These are phyloP conservation scores for Sphagnum fallax DNA, from an alignment of 228 moss, liverwort and hornwort species.

Conservation along the genomic window DNA sequence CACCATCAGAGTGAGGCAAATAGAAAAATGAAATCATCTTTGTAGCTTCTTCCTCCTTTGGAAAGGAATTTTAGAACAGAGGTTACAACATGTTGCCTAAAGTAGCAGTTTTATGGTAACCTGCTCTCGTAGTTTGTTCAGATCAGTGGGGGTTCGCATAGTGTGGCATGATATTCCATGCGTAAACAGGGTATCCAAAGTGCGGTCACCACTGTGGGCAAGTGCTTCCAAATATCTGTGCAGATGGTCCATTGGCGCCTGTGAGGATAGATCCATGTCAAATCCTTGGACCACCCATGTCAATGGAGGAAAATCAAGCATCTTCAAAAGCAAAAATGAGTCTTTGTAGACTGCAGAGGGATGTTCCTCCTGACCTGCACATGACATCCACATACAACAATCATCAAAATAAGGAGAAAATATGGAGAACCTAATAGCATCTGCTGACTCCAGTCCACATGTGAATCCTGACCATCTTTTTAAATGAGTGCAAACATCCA, in stretches of 20 bases:
- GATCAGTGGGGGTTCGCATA: constrained; percentile 82
- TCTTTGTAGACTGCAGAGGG: constrained; percentile 65
- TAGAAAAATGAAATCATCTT: neutral
- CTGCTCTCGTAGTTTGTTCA: constrained; percentile 83
- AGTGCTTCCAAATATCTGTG: constrained; percentile 88
- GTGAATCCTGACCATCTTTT: too few species aligned
- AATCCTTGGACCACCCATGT: constrained; percentile 99
- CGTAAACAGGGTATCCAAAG: constrained; percentile 87
- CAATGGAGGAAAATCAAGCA: constrained; percentile 83
- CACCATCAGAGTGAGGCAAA: neutral
- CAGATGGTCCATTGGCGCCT: constrained; percentile 80
- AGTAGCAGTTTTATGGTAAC: constrained; percentile 6
- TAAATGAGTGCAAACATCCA: too few species aligned
- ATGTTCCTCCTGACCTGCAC: constrained; percentile 60
- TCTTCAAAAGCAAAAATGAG: constrained; percentile 70
- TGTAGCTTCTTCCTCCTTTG: neutral
- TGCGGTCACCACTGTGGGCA: constrained; percentile 89
- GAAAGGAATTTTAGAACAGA: neutral
- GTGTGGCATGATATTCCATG: constrained; percentile 83
- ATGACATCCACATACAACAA: constrained; percentile 1
- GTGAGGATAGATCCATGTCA: constrained; percentile 75
- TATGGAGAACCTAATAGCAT: too few species aligned
- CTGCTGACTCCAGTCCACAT: too few species aligned
- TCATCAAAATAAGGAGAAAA: neutral
- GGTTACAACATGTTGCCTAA: neutral